Evolutionary conservation across 257 asterid genomes (phyloP).

Genomic region (Nicotiana knightiana): DNA sequence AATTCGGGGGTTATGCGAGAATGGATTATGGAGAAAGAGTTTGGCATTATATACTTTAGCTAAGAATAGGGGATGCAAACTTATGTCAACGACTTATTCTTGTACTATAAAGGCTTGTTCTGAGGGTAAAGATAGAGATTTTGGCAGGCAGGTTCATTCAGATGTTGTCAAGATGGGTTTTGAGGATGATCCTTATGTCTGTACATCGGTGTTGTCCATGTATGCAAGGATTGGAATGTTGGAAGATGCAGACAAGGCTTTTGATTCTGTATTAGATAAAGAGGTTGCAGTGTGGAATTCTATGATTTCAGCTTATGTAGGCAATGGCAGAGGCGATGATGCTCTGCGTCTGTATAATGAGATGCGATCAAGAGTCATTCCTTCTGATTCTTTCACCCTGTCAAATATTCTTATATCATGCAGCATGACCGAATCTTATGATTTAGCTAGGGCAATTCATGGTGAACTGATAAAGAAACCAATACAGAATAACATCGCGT

Average conservation of each 20-base stretch:
- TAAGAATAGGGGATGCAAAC: conserved; percentile 38
- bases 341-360: conserved; percentile 43
- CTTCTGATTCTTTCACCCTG: conserved; percentile 69
- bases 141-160: conserved; percentile 62
- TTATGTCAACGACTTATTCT: conserved; percentile 57
- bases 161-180: conserved; percentile 64
- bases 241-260: conserved; percentile 46
- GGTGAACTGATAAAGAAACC: conserved; percentile 64
- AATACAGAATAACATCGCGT: conserved; percentile 36
- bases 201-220: conserved; percentile 67
- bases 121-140: conserved; percentile 34
- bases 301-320: conserved; percentile 76
- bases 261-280: conserved; percentile 26
- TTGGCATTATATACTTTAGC: conserved; percentile 42
- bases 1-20: conserved; percentile 59
- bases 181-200: conserved; percentile 54
- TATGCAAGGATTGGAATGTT: conserved; percentile 53
- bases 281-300: conserved; percentile 75
- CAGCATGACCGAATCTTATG: conserved; percentile 29
- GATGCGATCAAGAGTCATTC: conserved; percentile 38
- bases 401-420: conserved; percentile 57
- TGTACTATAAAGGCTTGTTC: conserved; percentile 61
- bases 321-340: conserved; percentile 33
- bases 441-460: conserved; percentile 49
- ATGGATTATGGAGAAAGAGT: conserved; percentile 55